Evolutionary conservation across 192 early-diverging fungal species (phyloP).

Genomic region (Gonapodya sp.): DNA sequence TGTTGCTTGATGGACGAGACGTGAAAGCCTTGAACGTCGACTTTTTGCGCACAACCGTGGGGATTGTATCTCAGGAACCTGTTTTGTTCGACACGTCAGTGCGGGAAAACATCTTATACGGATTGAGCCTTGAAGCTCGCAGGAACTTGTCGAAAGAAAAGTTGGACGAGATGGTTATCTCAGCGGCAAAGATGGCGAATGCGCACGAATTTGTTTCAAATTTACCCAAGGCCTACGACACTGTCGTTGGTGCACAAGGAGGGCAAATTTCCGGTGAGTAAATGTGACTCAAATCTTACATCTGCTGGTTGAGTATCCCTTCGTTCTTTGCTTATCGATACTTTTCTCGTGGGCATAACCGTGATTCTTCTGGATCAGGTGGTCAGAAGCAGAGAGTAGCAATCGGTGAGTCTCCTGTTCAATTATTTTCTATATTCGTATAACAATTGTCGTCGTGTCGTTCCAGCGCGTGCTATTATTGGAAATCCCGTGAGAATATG

Average conservation of each 20-base stretch:
- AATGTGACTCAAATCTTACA: too few species aligned
- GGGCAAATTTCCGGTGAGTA: slow-evolving; percentile 47
- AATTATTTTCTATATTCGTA: too few species aligned
- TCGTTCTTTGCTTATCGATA: too few species aligned
- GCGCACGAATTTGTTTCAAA: slow-evolving; percentile 77
- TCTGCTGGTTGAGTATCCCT: too few species aligned
- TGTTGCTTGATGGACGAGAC: slow-evolving; percentile 66
- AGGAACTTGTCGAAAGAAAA: slow-evolving; percentile 27
- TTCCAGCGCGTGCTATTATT: slow-evolving; percentile 68
- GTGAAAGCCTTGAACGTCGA: slow-evolving; percentile 67
- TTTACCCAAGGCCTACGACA: slow-evolving; percentile 73
- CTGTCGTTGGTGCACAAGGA: slow-evolving; percentile 71
- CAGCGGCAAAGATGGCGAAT: slow-evolving; percentile 47
- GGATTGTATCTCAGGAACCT: slow-evolving; percentile 85
- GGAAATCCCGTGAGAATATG: slow-evolving; percentile 71
- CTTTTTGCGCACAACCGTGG: slow-evolving; percentile 78
- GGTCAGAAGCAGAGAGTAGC: slow-evolving; percentile 95
- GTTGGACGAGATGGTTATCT: slow-evolving; percentile 14
- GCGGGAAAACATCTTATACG: slow-evolving; percentile 67
- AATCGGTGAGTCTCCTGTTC: slow-evolving; percentile 42
- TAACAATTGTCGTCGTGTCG: too few species aligned
- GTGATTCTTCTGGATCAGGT: too few species aligned
- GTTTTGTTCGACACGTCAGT: slow-evolving; percentile 75
- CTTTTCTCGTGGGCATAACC: too few species aligned
- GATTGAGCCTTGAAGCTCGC: slow-evolving; percentile 42